A percentile compares a stretch with the other conserved stretches of the same genome.
phyloP scores from a whole-genome alignment of 306 rosid genomes.

The Inga oerstediana region DNA sequence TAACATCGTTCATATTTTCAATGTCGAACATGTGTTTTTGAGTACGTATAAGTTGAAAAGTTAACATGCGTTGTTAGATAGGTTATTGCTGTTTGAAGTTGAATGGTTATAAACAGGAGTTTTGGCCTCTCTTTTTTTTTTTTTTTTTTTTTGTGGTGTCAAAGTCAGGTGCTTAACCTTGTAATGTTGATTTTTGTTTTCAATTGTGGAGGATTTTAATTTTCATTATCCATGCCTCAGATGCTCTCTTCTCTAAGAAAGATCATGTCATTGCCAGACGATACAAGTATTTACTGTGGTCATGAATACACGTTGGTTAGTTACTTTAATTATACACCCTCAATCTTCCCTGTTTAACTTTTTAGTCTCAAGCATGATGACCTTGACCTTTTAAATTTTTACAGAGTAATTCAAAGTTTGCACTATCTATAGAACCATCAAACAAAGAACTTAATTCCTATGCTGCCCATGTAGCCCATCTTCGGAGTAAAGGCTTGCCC shows the following conservation, averaged over 20 bases:
- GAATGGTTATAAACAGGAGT: not conserved
- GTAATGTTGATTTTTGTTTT: slow-evolving; percentile 2
- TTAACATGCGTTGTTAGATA: slow-evolving; percentile 16
- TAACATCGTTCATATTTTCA: not conserved
- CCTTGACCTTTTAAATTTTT: slow-evolving; percentile 41
- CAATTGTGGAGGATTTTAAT: slow-evolving; percentile 3
- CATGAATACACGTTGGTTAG: slow-evolving; percentile 90
- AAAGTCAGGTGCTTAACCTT: slow-evolving; percentile 11
- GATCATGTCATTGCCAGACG: slow-evolving; percentile 76
- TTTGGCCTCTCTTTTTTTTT: not conserved
- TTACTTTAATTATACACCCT: slow-evolving; percentile 11
- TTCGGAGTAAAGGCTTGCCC: slow-evolving; percentile 80
- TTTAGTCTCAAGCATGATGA: not conserved
- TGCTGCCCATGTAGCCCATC: slow-evolving; percentile 69
- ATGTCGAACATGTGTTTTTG: not conserved
- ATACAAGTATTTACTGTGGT: slow-evolving; percentile 79
- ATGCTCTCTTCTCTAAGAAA: slow-evolving; percentile 79
- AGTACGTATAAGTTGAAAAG: slow-evolving; percentile 7
- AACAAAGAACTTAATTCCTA: slow-evolving; percentile 86
- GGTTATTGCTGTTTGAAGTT: slow-evolving; percentile 18
- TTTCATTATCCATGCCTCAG: slow-evolving; percentile 50
- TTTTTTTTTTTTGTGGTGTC: not conserved
- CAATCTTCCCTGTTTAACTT: slow-evolving; percentile 23
- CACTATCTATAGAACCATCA: slow-evolving; percentile 81
- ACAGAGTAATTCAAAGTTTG: slow-evolving; percentile 90